phyloP scores from a whole-genome alignment of 257 asterid genomes.

The Phtheirospermum japonicum region DNA sequence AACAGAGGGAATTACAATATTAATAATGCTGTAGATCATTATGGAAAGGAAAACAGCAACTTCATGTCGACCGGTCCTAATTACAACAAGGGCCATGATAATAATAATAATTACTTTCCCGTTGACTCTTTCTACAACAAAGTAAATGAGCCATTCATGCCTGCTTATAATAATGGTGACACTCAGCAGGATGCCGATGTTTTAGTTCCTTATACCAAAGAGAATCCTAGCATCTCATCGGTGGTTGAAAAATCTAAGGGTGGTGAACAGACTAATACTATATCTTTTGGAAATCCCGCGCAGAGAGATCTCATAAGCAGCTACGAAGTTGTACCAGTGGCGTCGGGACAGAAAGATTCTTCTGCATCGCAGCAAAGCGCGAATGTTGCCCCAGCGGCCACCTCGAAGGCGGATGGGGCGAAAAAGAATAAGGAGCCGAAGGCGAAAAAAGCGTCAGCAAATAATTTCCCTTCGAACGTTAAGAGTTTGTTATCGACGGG shows the following conservation, averaged over 20 bases:
- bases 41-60: constrained; percentile 36
- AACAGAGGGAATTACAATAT: constrained; percentile 35
- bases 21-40: constrained; percentile 31
- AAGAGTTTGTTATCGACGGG: constrained; percentile 74
- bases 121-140: constrained; percentile 40
- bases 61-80: constrained; percentile 35
- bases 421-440: constrained; percentile 48
- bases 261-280: constrained; percentile 43
- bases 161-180: constrained; percentile 35
- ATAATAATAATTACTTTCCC: constrained; percentile 28
- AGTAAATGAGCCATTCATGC: constrained; percentile 33
- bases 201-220: constrained; percentile 29
- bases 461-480: constrained; percentile 70
- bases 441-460: constrained; percentile 41
- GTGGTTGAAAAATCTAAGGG: constrained; percentile 38
- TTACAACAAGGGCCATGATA: constrained; percentile 37
- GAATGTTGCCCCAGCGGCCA: constrained; percentile 34
- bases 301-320: constrained; percentile 40
- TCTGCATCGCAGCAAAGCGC: constrained; percentile 31
- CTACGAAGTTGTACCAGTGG: constrained; percentile 34
- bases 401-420: constrained; percentile 33
- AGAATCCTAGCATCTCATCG: constrained; percentile 41
- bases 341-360: constrained; percentile 29
- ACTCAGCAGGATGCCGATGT: constrained; percentile 37
- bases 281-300: constrained; percentile 45